Evolutionary conservation across 2,329 filamentous ascomycete species (phyloP).

Genomic region (Chaetomium sp.): DNA sequence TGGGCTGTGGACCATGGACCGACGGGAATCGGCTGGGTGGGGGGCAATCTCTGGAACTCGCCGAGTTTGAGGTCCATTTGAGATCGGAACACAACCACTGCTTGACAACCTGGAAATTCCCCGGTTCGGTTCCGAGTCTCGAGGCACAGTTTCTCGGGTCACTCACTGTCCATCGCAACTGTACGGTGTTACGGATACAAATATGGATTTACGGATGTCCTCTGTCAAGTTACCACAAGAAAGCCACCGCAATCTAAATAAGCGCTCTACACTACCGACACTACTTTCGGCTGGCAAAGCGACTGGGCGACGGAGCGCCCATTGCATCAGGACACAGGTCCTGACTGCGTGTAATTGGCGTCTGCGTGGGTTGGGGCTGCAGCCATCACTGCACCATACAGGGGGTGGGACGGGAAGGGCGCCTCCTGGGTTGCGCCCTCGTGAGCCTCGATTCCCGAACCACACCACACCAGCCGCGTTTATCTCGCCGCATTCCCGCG

Average conservation of each 20-base stretch:
- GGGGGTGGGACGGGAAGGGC: neutral
- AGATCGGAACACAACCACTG: slow-evolving; percentile 6
- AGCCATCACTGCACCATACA: slow-evolving; percentile 3
- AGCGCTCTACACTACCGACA: no score
- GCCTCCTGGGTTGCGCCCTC: neutral
- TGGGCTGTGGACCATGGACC: neutral
- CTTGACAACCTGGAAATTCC: no score
- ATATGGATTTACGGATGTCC: neutral
- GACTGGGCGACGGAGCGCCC: slow-evolving; percentile 8
- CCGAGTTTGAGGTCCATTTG: slow-evolving; percentile 2
- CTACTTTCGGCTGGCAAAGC: neutral
- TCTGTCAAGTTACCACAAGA: neutral
- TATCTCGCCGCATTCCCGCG: neutral
- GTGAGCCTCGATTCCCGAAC: neutral
- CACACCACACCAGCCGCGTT: neutral
- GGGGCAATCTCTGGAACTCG: slow-evolving; percentile 3
- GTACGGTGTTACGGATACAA: neutral
- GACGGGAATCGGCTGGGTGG: neutral
- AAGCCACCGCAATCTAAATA: slow-evolving; percentile 17
- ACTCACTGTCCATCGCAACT: neutral
- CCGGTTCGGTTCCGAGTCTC: neutral
- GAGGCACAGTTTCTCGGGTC: neutral
- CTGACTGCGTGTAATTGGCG: slow-evolving; percentile 20
- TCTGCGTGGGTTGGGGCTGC: neutral
- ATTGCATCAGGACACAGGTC: slow-evolving; percentile 2